Base-by-base conservation (phyloP, 2,329 filamentous ascomycete genomes). In the Clonostachys rhizophaga region DNA sequence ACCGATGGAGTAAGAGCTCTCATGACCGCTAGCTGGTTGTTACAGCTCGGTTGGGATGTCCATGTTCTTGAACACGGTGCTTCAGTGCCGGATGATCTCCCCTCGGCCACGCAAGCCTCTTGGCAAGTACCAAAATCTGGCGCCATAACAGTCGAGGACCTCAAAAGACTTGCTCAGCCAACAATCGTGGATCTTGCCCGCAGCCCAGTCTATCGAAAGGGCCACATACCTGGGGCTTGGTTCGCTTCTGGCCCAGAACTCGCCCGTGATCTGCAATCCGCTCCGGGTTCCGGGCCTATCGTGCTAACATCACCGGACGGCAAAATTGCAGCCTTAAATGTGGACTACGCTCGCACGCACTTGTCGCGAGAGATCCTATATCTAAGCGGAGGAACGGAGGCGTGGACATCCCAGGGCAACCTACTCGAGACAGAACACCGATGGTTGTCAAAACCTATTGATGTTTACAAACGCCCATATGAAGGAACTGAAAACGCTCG, bases 381-480 rank as follows among this genome's bases (percentile, higher is more conserved):
- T 47, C 43, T 63, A 11, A 42, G 18, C 1, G 60, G 60, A 20
- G 60, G 60, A 8, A 63, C 60, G 8, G 49, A 43, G 13, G 56
- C 58, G 5, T 63, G 60, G 60, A 45, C 49, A 18, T 52, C 49
- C 18, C 48, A 52, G 5, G 58, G 52, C 1, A 36, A 51, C 42
- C 5, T 50, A 3, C 45, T 61, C 3, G 59, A 62, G 47, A 58
- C 54, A 3, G 57, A 61, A 34, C 3, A 16, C 24, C 54, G 54
- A 3, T 62, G 58, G 57, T 51, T 63, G 16, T 62, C 59, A 11
- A 47, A 58, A 40, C 58, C 60, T 4, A 60, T 61, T 20, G 60
- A 63, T 34, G 55, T 63, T n/a, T 62, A 63, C 46, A 60, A 61
- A 43, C 47, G 60, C 20, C 60, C 60, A 5, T 63, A 63, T 34